Base-by-base conservation (phyloP, 2,329 filamentous ascomycete genomes). In the Xylariaceae sp. region DNA sequence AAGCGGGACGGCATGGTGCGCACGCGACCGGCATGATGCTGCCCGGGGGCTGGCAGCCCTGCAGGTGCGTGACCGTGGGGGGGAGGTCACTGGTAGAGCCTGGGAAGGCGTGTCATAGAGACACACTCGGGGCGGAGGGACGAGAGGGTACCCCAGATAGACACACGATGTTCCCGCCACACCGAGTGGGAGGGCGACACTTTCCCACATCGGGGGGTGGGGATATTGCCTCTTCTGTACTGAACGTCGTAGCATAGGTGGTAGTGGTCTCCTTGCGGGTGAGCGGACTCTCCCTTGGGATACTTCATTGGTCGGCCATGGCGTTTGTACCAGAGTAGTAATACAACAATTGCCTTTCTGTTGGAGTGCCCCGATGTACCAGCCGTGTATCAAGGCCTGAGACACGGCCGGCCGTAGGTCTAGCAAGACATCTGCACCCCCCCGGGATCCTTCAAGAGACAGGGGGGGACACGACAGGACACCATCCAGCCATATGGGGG, bases 141-240 rank as follows among this genome's bases (percentile, higher is more conserved):
- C 39, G 34, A 43, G 31, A 38, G 42, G 36, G 51, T 51, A 49
- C 44, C 44, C 36, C 42, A 46, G 47, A 47, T 52, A 52, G 43
- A 50, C 39, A 46, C 31, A 39, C 38, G n/a, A n/a, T 32, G 36
- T 37, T 39, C 36, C 39, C 35, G 37, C 32, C 33, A 38, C 40
- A 41, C 36, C 39, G 38, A 29, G 38, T 25, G 36, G 38, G 33
- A 44, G 35, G 47, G 44, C 33, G 46, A 44, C 50, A 49, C 56
- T 52, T 58, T 51, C 52, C 57, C 54, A 35, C 42, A 58, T 59
- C 39, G 35, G 54, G 57, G 44, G 33, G 34, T 43, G 46, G 53
- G 46, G 48, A 48, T 56, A 58, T 55, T 60, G 46, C 57, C 53
- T 44, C 33, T 57, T 59, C 52, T 35, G 55, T 52, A 50, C 52